Evolutionary conservation across 352 stramenopile genomes (phyloP), one percentile per base, ranked within the genome.

Genomic region (Pythium apleroticum): DNA sequence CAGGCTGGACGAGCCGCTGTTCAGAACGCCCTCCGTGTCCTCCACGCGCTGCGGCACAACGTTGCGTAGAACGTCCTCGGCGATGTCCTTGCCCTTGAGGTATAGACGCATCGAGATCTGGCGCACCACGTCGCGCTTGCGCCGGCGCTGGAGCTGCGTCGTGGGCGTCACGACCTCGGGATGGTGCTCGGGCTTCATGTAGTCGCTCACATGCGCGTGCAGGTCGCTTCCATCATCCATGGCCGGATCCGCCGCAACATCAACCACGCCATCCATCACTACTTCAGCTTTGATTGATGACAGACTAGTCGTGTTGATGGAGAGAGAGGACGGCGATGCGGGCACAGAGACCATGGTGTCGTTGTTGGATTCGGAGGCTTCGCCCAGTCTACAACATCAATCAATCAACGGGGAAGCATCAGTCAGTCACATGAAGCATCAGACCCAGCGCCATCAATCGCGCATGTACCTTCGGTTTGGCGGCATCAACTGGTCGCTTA

Each of bases 61-160:
- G 66, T 84, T 91, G 11, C 74, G 75, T 55, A 92, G 66, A 37
- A 91, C 74, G 57, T 88, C 78, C 24, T 78, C 73, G 28, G 86
- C 85, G 56, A 91, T 83, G 62, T 88, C 67, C 52, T 78, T 73
- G 20, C 75, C 81, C 58, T 89, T 92, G 27, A 90, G 65, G 68
- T 90, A 90, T 28, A 94, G 65, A 2, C 84, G 78, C 77, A 94
- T 81, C 43, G 84, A 91, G 54, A 92, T 77, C 59, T 92, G 83
- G 33, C 82, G 82, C 57, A 92, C 63, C n/a, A 90, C 72, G 52
- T 90, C 78, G 45, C 84, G 81, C 63, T 91, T 88, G 30, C 72
- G 78, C 35, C 69, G 72, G 3, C 65, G 71, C 59, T 66, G 57
- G 27, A 64, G 28, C 53, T 64, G 60, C 53, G 59, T 65, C 57